Base-by-base conservation (phyloP, 768 basidiomycete genomes). In the Amanita molliuscula region DNA sequence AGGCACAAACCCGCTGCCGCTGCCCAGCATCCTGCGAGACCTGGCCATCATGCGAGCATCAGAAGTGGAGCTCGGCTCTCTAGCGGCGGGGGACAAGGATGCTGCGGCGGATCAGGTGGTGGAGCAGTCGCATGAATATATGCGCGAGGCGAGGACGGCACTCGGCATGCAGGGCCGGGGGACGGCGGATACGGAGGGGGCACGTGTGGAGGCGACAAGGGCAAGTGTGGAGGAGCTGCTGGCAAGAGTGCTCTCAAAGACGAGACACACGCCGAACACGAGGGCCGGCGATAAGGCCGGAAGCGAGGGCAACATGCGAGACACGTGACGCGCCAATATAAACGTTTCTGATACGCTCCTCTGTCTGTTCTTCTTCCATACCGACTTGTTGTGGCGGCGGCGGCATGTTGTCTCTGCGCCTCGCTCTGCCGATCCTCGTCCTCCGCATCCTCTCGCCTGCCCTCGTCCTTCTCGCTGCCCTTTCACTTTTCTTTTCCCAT, bases 31-130 rank as follows among this genome's bases (percentile, higher is more conserved):
- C 6, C 71, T 88, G 33, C 81, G 75, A 10, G 88, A 90, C 63
- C 76, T 90, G 20, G 85, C 87, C 4, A 63, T 86, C 28, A 66
- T 89, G 16, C 77, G 82, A 25, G 77, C 78, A 23, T 78, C 81
- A 8, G 77, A 74, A 33, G 38, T 66, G 15, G 66, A 71, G 54
- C 50, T 72, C 25, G 57, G 58, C 10, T 47, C 63, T 48, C 53
- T 66, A 44, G 18, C 61, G 50, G 56, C 62, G 55, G 48, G 53
- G 38, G 34, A 29, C 42, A 25, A 47, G 46, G 35, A 41, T 7
- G 29, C 54, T 44, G 53, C 62, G 29, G 55, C 66, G 15, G 67
- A 75, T 33, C 54, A 55, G 36, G 68, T 73, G 23, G 71, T 84
- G 11, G 61, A 70, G 53, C 65, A 64, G 42, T 86, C 87, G 10